phyloP scores from a whole-genome alignment of 1,139 yeast genomes.

The Hansenula sp. region DNA sequence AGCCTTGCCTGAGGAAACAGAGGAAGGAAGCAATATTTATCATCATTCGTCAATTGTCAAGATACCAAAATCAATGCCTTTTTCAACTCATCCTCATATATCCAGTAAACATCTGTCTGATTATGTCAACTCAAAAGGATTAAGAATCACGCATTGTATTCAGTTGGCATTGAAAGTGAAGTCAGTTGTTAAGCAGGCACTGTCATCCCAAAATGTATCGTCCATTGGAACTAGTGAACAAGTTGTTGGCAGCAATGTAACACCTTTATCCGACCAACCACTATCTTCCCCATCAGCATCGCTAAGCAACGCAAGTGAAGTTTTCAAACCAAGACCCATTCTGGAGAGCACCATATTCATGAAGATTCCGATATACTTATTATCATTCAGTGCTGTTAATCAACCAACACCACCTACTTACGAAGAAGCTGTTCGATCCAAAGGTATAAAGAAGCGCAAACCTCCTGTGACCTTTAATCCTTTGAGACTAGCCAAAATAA shows the following conservation, averaged over 20 bases:
- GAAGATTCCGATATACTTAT: conserved; percentile 7
- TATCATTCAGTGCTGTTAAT: conserved; percentile 3
- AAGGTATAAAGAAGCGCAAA: neutral
- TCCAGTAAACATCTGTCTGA: conserved; percentile 8
- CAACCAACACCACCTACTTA: conserved; percentile 10
- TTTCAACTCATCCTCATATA: conserved; percentile 12
- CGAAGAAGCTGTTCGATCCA: neutral
- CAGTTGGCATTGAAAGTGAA: conserved; percentile 7
- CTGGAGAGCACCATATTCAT: neutral
- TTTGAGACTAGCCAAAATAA: neutral
- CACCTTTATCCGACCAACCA: neutral
- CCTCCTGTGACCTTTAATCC: neutral
- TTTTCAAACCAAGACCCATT: neutral
- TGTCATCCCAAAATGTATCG: too few relatives aligned
- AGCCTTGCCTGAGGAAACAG: neutral
- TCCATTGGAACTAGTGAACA: too few relatives aligned
- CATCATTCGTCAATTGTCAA: neutral
- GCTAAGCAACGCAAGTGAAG: neutral
- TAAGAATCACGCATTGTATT: conserved; percentile 12
- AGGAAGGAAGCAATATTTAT: neutral
- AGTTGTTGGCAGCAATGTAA: neutral
- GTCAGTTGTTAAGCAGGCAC: neutral
- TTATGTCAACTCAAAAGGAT: neutral
- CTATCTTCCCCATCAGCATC: neutral
- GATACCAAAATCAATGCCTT: conserved; percentile 9